Evolutionary conservation across 306 rosid species (phyloP), one percentile per base, ranked within the genome.

Genomic region (Sophora flavescens): DNA sequence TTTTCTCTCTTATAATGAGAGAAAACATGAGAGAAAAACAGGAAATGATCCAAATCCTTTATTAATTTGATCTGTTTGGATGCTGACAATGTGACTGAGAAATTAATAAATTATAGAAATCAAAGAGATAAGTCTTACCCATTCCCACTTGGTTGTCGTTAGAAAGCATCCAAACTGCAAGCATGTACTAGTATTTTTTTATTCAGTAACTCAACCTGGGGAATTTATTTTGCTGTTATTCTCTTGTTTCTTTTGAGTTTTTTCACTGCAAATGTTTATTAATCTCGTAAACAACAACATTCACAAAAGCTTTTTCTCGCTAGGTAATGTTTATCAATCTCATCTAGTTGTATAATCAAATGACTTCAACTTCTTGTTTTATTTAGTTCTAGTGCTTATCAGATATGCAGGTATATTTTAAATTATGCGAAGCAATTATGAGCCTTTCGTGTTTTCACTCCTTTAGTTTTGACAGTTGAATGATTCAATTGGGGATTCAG

Each of bases 381-480:
- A 32, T 11, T 73, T 61, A 22, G 41, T 39, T 61, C 70, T 59
- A 35, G 50, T 70, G 38, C n/a, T 50, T 78, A 35, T n/a, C 36
- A 15, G 26, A 2, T 63, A 54, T 58, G 10, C 12, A 66, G 18
- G 45, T 47, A 16, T 80, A 15, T 52, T 16, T 8, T 72, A 33
- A 52, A 60, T 72, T 69, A 45, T 88, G 30, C 47, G 57, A 68
- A 75, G 85, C 58, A 84, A 86, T 81, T 84, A 39, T 83, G 83
- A 79, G 32, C 63, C 74, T 82, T 83, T 64, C 87, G 50, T 84
- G 67, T 83, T 84, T 82, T 87, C 84, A 84, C 85, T 87, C 81
- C 62, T 80, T 86, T 79, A 64, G 83, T 85, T 53, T 80, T 87
- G 87, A 80, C 86, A 89, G 97, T 81, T 79, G 70, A 85, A 78